Evolutionary conservation across 2,329 filamentous ascomycete species (phyloP), one percentile per base, ranked within the genome.

Genomic region (Pseudocercospora fijiensis): DNA sequence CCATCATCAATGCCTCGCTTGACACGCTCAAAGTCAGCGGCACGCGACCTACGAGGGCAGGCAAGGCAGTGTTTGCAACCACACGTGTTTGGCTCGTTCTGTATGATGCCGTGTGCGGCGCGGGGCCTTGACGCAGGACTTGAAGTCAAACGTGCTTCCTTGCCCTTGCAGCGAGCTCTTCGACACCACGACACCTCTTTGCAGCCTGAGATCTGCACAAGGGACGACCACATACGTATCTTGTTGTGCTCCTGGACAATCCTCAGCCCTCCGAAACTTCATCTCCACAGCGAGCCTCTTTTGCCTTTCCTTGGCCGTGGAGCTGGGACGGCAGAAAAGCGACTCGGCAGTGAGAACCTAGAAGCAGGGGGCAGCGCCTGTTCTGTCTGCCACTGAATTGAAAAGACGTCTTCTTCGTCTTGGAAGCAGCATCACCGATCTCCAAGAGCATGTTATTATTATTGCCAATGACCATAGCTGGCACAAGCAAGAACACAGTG

Each of bases 231-330:
- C 18, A 11, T 26, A 49, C 18, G 18, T 26, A 26, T 49, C 18
- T 7, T 49, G 20, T 49, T 1, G 9, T 16, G 13, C 24, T 22
- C 45, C 13, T 22, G 45, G 10, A 11, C 45, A 49, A 4, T 13
- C 37, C 6, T 41, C 16, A 41, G 16, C 16, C 37, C 37, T 41
- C 45, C 45, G 24, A 26, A 6, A 28, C 16, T 53, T 53, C 24
- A 53, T 53, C 49, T 53, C 49, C 49, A 53, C 49, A 27, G 49
- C 49, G 24, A 53, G 49, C 49, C 49, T 53, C 49, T 26, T 53
- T 26, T 53, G 26, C 49, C 49, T 53, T 53, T 53, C 49, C 49
- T 26, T 30, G 26, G 49, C 49, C 49, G 22, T 53, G 22, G 22
- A 53, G 22, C 24, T 53, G 49, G 49, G 26, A 11, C 49, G 49